Base-by-base conservation (phyloP, 768 basidiomycete species). In the Erythrobasidium yunnanense region DNA sequence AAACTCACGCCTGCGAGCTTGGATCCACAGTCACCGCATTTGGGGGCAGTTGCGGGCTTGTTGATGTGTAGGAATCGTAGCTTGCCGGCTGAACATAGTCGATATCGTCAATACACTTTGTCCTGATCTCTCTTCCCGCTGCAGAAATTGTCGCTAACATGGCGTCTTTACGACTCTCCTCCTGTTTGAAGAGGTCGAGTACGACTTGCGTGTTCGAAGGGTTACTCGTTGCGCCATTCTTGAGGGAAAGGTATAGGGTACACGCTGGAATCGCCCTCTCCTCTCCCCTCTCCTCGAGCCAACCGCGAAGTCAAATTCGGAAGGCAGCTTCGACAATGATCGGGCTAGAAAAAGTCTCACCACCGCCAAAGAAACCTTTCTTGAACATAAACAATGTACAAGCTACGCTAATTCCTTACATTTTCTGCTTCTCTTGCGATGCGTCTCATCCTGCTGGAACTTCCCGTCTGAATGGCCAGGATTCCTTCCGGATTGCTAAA, bases 11-110 rank as follows among this genome's bases (percentile, higher is more conserved):
- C 95, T 71, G 92, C 85, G 60, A 99, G 85, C 71, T 85, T 88
- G 73, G 84, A 81, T 68, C 92, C 93, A 74, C 95, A 99, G 81
- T 99, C 95, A 83, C 95, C 95, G 79, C 93, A 99, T 79, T 96
- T 95, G 71, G 91, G 93, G 50, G 86, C 80, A 30, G 87, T 83
- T 65, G 85, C 86, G 71, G 84, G 84, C 81, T 99, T 97, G 84
- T 92, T 89, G 79, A 96, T 80, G 78, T 95, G 88, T 81, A 97
- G 92, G 81, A 93, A 92, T 73, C 93, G 90, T 73, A 96, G 87
- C 80, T 87, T 90, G 71, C 95, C 95, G 53, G 72, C 73, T 74
- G 69, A 25, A 53, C n/a, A n/a, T n/a, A n/a, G n/a, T n/a, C n/a
- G n/a, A n/a, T n/a, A n/a, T 51, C 11, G 49, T 25, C 49, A 51